Base-by-base conservation (phyloP, 345 rosid genomes). In the Brassica juncea region DNA sequence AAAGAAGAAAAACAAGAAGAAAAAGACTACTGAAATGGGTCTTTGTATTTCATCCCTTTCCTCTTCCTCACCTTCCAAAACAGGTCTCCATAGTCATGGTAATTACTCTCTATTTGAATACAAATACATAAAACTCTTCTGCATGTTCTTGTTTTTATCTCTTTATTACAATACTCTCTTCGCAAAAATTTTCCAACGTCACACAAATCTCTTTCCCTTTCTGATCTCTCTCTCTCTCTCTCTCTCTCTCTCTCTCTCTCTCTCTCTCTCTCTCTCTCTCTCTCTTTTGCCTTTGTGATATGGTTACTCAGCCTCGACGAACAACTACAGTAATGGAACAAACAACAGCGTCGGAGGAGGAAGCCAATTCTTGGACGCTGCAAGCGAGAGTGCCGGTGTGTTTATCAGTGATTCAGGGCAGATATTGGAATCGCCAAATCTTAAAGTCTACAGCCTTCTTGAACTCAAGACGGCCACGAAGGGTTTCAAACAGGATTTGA, bases 401-500 rank as follows among this genome's bases (percentile, higher is more conserved):
- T 81, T 65, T 32, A 70, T 77, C 16, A 74, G 55, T 59, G 66
- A 35, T 60, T 77, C 85, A n/a, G 44, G 77, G 61, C 63, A 52
- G 9, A 57, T 86, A 5, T 62, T 82, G 47, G 82, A 79, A 77
- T 52, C 84, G 9, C 79, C 87, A 3, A 78, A 72, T 73, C 84
- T 94, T 71, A 87, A 82, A 73, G 86, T 74, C 31, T 92, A 85
- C 75, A 86, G 76, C 58, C 84, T 94, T 83, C 72, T 85, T 39
- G 97, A 92, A 52, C 77, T 92, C 76, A 89, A 73, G 78, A 73
- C 68, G 0, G 90, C 97, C 0, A 89, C 97, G 0, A 88, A 72
- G 83, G 86, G 82, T 77, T 92, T 94, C 79, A 86, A 70, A 70
- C 9, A 86, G 44, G 93, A 94, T 47, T 69, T 86, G 67, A 62